Evolutionary conservation across 179 eudicot species (phyloP), one percentile per base, ranked within the genome.

Genomic region (Nepenthes alata): DNA sequence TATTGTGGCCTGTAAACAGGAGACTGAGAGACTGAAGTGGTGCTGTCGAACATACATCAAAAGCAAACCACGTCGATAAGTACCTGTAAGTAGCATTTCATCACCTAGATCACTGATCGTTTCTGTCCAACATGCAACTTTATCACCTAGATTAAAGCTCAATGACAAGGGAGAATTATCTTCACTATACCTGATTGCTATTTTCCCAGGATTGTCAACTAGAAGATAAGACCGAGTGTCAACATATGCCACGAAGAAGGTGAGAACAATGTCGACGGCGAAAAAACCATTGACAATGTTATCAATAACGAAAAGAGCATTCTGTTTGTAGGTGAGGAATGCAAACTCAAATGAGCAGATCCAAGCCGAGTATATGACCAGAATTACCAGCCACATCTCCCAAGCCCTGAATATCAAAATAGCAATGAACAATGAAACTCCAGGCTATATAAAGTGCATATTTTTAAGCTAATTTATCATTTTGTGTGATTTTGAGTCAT

Each of bases 341-440:
- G 90, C 98, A 67, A 93, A 85, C 71, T 89, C 87, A 52, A 93
- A 93, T 0, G 97, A 95, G 47, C 83, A 83, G 34, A 87, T 71
- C 98, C 97, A 89, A 47, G 98, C 97, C 0, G 91, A 81, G 78
- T 89, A 93, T n/a, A 93, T 66, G 14, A 93, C 98, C 39, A 93
- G 69, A 34, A 93, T 51, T 6, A 93, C 72, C 25, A 93, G 75
- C 55, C 83, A 72, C 80, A 78, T 85, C 78, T 83, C 95, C 96
- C 96, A 93, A 16, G 74, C 73, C 75, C 91, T 85, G 85, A 67
- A 72, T 41, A 76, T 48, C 1, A 35, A 5, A 57, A 25, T 25
- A 65, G 3, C n/a, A 53, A 34, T 14, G 49, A 53, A 47, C 6
- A 53, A 11, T 38, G 37, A 60, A 47, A 58, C 10, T n/a, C 34